Evolutionary conservation across 2,329 filamentous ascomycete species (phyloP).

Genomic region (Trichoderma aggressivum): DNA sequence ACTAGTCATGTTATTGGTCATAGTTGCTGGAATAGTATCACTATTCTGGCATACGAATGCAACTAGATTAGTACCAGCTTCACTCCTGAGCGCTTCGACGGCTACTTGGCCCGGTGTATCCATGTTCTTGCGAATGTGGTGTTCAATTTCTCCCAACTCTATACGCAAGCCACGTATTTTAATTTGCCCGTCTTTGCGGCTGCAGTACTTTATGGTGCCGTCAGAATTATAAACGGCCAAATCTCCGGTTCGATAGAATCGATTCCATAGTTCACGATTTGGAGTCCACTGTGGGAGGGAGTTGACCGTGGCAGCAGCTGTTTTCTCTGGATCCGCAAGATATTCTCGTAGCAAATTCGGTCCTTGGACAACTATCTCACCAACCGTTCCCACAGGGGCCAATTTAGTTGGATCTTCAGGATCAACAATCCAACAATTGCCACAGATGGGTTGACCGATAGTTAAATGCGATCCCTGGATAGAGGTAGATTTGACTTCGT

Average conservation of each 20-base stretch:
- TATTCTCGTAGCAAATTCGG: background rate
- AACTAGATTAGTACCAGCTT: background rate
- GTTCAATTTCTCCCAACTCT: slow-evolving; percentile 14
- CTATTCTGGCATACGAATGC: slow-evolving; percentile 6
- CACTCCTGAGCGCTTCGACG: background rate
- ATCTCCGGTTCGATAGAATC: slow-evolving; percentile 10
- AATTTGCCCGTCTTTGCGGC: slow-evolving; percentile 11
- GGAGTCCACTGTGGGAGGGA: background rate
- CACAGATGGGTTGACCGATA: background rate
- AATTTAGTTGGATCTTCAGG: background rate
- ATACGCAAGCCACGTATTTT: slow-evolving; percentile 14
- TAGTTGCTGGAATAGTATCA: background rate
- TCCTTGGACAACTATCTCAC: slow-evolving; percentile 10
- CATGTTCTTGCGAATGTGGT: background rate
- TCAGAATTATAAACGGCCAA: slow-evolving; percentile 7
- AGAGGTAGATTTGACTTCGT: background rate
- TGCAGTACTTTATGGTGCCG: slow-evolving; percentile 1
- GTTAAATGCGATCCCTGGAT: background rate
- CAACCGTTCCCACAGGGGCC: background rate
- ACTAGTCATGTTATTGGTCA: background rate
- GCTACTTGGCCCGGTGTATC: background rate
- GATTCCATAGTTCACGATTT: background rate
- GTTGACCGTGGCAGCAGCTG: background rate
- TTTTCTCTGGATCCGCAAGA: background rate
- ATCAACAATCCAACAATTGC: slow-evolving; percentile 15